A percentile compares a stretch with the other conserved stretches of the same genome.
These are phyloP conservation scores for Salix suchowensis DNA, from an alignment of 345 rosid genomes.

Conservation along the genomic window DNA sequence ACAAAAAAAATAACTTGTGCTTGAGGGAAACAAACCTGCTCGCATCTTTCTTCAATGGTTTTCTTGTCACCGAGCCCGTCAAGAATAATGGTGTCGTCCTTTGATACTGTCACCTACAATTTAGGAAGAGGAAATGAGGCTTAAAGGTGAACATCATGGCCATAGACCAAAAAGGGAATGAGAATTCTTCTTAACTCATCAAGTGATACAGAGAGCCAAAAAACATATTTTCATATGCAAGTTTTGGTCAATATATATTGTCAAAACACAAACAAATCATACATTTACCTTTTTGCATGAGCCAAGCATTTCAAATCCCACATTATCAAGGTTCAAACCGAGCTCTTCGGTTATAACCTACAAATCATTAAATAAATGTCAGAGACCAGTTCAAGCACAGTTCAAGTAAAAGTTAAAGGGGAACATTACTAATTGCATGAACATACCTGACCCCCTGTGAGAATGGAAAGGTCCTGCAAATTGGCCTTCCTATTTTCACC, in stretches of 20 bases:
- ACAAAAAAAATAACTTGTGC: no score
- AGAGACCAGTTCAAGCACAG: background rate
- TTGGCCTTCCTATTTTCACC: constrained; percentile 86
- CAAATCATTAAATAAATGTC: background rate
- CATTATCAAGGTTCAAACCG: constrained; percentile 87
- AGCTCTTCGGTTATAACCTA: constrained; percentile 88
- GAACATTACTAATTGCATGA: background rate
- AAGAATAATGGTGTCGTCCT: constrained; percentile 37
- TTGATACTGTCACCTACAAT: constrained; percentile 27
- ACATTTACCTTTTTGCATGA: constrained; percentile 70
- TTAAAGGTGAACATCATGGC: background rate
- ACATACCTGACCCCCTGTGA: constrained; percentile 86
- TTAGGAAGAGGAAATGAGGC: background rate
- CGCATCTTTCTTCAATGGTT: constrained; percentile 40
- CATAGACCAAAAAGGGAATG: background rate
- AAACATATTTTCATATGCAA: no score
- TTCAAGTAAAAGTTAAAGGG: background rate
- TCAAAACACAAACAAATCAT: no score
- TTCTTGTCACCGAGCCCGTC: constrained; percentile 41
- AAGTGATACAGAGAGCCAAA: no score
- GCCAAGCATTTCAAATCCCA: constrained; percentile 71
- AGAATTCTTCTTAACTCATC: background rate
- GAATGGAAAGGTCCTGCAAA: constrained; percentile 78
- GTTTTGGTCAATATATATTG: no score
- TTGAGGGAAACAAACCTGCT: constrained; percentile 25